Percentiles rank a stretch among this genome's conserved stretches.
Conservation (phyloP, 495 filamentous ascomycete species). For the Platismatia glauca region DNA sequence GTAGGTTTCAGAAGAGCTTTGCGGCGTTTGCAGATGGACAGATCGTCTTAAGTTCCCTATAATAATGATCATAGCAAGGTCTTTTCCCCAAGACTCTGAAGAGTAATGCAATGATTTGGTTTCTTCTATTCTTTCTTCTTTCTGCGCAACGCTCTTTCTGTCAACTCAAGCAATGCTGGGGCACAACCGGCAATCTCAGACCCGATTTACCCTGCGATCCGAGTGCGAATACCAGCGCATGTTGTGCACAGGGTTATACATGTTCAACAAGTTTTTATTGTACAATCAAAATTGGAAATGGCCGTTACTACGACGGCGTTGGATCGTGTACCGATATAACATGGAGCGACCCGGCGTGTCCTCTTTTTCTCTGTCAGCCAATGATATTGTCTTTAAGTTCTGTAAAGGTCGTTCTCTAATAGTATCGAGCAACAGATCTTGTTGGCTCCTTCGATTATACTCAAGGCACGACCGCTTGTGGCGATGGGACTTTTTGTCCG, state of each 20-base stretch:
- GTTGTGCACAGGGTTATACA: conserved; percentile 3
- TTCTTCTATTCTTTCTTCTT: not conserved
- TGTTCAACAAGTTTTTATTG: conserved; percentile 5
- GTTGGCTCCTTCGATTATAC: not conserved
- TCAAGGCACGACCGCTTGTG: not conserved
- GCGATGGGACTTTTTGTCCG: conserved; percentile 4
- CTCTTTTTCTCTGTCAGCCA: not conserved
- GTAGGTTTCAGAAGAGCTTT: too few species aligned
- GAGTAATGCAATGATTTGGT: not conserved
- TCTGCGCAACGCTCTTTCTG: not conserved
- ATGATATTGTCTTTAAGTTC: not conserved
- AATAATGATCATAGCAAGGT: too few species aligned
- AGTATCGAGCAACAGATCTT: not conserved
- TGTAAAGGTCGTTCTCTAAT: not conserved
- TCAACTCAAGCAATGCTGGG: conserved; percentile 8
- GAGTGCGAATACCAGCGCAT: conserved; percentile 9
- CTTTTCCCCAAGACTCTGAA: too few species aligned
- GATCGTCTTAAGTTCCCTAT: too few species aligned
- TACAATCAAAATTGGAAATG: not conserved
- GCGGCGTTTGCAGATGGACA: too few species aligned
- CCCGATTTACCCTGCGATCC: conserved; percentile 8
- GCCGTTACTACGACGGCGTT: not conserved
- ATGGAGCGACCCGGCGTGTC: conserved; percentile 7
- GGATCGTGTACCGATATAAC: conserved; percentile 6
- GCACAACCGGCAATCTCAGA: not conserved